Conservation (phyloP, 768 basidiomycete species). For the Boletus reticulatus region DNA sequence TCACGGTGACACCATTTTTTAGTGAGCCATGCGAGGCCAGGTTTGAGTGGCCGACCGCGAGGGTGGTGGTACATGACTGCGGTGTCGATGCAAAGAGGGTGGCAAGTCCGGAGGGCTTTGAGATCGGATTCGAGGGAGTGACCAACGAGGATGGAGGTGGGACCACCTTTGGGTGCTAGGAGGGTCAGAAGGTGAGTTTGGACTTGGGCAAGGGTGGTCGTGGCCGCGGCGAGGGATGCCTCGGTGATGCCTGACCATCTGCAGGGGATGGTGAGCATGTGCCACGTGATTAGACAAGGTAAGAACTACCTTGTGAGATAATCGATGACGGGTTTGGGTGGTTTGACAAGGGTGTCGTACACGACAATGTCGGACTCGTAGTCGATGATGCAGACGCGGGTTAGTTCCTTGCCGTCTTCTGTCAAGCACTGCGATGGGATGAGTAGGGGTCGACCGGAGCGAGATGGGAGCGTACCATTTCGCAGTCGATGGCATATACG, state of each 20-base stretch:
- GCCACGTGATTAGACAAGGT: no score
- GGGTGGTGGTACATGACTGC: conserved; percentile 90
- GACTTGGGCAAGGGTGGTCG: conserved; percentile 76
- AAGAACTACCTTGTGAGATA: conserved; percentile 81
- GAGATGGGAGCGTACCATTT: conserved; percentile 68
- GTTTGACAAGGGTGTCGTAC: conserved; percentile 90
- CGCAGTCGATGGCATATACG: conserved; percentile 91
- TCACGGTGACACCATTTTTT: conserved; percentile 90
- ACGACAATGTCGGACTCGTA: conserved; percentile 66
- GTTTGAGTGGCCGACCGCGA: conserved; percentile 89
- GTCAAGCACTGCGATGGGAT: conserved; percentile 66
- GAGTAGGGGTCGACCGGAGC: neutral
- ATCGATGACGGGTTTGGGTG: conserved; percentile 77
- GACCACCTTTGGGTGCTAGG: conserved; percentile 49
- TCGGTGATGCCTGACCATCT: conserved; percentile 96
- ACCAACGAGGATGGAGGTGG: conserved; percentile 80
- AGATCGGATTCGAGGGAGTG: conserved; percentile 97
- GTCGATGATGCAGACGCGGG: conserved; percentile 83
- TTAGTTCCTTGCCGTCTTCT: conserved; percentile 85
- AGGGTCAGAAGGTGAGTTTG: conserved; percentile 67
- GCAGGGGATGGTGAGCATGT: neutral
- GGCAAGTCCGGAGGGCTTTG: conserved; percentile 80
- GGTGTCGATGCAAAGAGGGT: conserved; percentile 89
- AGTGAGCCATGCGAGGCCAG: conserved; percentile 95
- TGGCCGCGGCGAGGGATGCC: conserved; percentile 62